A percentile compares a stretch with the other conserved stretches of the same genome.
Conservation (phyloP, 129 eudicot species). For the Flaveria sonorensis region DNA sequence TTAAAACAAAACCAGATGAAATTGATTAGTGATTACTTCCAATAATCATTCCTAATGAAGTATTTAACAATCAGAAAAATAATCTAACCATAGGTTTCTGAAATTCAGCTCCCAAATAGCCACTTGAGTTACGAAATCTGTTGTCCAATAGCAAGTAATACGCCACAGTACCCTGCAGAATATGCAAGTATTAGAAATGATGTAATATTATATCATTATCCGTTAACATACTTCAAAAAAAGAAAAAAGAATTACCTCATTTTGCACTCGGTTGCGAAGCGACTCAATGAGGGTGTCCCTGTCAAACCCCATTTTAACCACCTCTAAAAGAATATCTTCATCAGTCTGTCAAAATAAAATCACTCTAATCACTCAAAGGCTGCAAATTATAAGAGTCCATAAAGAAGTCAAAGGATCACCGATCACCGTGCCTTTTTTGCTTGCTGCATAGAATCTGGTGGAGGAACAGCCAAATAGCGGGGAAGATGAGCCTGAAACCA, state of each 20-base stretch:
- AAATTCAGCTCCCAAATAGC: conserved; percentile 96
- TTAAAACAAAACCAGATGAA: background rate
- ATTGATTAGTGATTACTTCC: background rate
- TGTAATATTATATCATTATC: background rate
- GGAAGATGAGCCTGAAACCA: conserved; percentile 99
- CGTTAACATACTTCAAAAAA: background rate
- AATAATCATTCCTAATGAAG: conserved; percentile 2
- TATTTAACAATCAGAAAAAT: background rate
- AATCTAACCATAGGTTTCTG: conserved; percentile 81
- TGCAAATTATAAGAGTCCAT: background rate
- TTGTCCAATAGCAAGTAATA: conserved; percentile 92
- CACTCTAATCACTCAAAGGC: conserved; percentile 8
- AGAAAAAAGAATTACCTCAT: conserved; percentile 61
- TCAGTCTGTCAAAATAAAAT: conserved; percentile 61
- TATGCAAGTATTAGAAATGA: conserved; percentile 4
- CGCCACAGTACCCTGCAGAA: conserved; percentile 87
- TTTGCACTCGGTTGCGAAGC: conserved; percentile 80
- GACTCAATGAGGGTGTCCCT: conserved; percentile 78
- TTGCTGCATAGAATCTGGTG: conserved; percentile 94
- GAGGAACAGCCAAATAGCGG: conserved; percentile 90
- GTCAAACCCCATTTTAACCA: conserved; percentile 91
- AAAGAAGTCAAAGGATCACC: conserved; percentile 9
- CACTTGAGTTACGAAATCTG: conserved; percentile 79
- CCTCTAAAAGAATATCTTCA: conserved; percentile 94
- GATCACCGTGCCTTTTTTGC: conserved; percentile 68